Evolutionary conservation across 345 rosid genomes (phyloP).

Genomic region (Euphorbia tirucalli): DNA sequence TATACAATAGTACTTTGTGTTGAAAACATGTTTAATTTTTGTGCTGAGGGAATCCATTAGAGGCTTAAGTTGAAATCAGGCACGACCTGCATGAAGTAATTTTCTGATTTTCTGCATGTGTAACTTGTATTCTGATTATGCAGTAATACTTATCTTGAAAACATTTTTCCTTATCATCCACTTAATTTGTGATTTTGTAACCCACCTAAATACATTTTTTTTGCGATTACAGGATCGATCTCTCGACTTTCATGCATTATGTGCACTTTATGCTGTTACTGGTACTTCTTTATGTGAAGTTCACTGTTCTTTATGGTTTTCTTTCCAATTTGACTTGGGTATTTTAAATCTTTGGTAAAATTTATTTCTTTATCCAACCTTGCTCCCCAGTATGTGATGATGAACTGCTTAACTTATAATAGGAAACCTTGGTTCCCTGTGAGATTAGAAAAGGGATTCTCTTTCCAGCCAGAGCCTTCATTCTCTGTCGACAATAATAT

Average conservation of each 20-base stretch:
- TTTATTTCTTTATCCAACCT: not conserved
- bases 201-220: constrained; percentile 21
- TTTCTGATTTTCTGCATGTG: not conserved
- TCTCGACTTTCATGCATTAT: constrained; percentile 53
- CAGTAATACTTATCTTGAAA: not conserved
- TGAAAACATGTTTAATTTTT: not conserved
- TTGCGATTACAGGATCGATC: constrained; percentile 49
- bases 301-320: not conserved
- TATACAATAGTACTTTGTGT: not conserved
- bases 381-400: not conserved
- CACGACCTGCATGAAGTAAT: not conserved
- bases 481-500: not conserved
- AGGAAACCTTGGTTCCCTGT: not conserved
- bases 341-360: constrained; percentile 2
- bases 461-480: not conserved
- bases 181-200: constrained; percentile 3
- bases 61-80: not conserved
- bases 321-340: constrained; percentile 5
- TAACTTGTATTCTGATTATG: not conserved
- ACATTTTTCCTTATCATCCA: not conserved
- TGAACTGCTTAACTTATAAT: not conserved
- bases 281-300: constrained; percentile 31
- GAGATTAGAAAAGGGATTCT: constrained; percentile 5
- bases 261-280: constrained; percentile 60
- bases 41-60: not conserved